These are phyloP conservation scores for Drechslerella coelobrocha DNA, from an alignment of 2,329 filamentous ascomycete species.

Conservation along the genomic window DNA sequence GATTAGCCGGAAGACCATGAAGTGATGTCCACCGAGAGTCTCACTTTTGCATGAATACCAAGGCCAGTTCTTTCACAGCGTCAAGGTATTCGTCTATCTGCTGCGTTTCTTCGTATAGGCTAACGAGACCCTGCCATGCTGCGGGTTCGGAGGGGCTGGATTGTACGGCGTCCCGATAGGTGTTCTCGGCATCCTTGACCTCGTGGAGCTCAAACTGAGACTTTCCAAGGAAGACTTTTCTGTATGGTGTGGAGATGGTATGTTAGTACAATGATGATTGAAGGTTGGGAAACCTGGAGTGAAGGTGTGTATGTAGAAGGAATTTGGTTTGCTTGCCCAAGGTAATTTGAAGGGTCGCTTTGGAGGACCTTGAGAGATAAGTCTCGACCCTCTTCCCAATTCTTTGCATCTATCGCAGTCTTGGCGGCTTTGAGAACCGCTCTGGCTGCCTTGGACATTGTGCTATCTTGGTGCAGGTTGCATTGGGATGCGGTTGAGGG, in stretches of 20 bases:
- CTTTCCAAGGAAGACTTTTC: conserved; percentile 85
- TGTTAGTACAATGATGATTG: not conserved
- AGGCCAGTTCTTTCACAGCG: conserved; percentile 74
- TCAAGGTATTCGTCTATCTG: conserved; percentile 77
- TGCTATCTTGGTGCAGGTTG: conserved; percentile 7
- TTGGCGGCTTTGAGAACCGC: conserved; percentile 77
- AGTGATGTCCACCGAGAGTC: conserved; percentile 57
- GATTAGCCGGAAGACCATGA: conserved; percentile 13
- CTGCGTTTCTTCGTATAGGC: conserved; percentile 79
- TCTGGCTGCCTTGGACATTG: conserved; percentile 44
- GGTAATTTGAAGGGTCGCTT: conserved; percentile 79
- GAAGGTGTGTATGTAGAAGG: not conserved
- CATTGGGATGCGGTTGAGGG: too few relatives aligned
- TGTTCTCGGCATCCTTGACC: conserved; percentile 74
- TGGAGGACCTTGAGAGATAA: conserved; percentile 74
- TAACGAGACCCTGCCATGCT: conserved; percentile 88
- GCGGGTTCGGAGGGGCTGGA: conserved; percentile 78
- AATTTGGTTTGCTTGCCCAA: conserved; percentile 65
- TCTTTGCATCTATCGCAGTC: conserved; percentile 75
- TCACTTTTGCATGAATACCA: conserved; percentile 73
- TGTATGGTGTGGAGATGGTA: conserved; percentile 56
- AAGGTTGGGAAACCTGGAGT: not conserved
- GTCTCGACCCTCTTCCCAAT: conserved; percentile 76
- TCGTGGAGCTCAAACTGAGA: conserved; percentile 78
- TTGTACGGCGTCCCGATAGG: conserved; percentile 72